These are phyloP conservation scores for Scalesia atractyloides DNA, from an alignment of 129 eudicot species.

Conservation along the genomic window DNA sequence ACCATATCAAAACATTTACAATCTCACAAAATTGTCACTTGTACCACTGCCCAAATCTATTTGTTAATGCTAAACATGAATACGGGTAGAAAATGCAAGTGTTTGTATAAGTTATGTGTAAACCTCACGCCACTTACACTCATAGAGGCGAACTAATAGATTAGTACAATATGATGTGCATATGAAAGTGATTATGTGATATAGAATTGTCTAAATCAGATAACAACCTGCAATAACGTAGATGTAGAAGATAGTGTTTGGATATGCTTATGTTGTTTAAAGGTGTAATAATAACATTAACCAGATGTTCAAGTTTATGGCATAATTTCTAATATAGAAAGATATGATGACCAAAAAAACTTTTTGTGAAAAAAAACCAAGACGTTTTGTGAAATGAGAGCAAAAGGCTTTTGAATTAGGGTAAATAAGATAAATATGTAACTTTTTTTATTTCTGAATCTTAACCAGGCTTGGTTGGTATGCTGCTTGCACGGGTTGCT, in stretches of 20 bases:
- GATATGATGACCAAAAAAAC: background rate
- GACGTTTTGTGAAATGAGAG: background rate
- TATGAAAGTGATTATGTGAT: background rate
- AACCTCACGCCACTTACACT: background rate
- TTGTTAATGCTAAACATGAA: conserved; percentile 1
- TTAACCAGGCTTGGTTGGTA: conserved; percentile 86
- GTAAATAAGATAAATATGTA: background rate
- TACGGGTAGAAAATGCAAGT: background rate
- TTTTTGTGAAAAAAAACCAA: background rate
- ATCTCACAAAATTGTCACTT: background rate
- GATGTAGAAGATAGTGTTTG: conserved; percentile 6
- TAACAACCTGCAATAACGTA: background rate
- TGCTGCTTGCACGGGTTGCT: conserved; percentile 85
- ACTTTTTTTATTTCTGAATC: conserved; percentile 1
- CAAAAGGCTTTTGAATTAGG: background rate
- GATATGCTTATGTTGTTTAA: conserved; percentile 3
- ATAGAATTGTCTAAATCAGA: background rate
- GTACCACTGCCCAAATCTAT: background rate
- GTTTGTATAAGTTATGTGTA: background rate
- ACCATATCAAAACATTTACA: background rate
- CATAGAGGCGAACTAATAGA: background rate
- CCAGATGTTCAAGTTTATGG: background rate
- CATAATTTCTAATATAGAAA: background rate
- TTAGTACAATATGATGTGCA: background rate
- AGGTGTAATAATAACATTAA: background rate